phyloP scores from a whole-genome alignment of 495 filamentous ascomycete genomes.

The Mytilinidion resinicola region DNA sequence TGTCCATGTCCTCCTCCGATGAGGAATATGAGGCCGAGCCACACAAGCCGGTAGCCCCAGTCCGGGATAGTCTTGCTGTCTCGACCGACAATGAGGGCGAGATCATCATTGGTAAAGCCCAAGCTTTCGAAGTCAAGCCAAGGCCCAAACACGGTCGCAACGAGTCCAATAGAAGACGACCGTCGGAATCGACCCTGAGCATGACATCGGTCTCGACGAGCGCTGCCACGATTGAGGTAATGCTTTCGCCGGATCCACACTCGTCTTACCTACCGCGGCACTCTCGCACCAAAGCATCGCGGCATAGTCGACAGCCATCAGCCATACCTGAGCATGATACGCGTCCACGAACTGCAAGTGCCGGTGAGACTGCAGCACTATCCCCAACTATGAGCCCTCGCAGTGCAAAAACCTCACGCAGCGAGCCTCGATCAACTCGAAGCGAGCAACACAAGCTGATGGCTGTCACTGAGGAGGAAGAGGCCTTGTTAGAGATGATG shows the following conservation, averaged over 20 bases:
- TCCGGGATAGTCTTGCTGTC: conserved; percentile 4
- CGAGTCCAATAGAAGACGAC: neutral
- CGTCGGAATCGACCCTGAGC: conserved; percentile 15
- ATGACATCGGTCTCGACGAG: conserved; percentile 20
- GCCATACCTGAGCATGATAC: conserved; percentile 22
- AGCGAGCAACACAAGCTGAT: conserved; percentile 52
- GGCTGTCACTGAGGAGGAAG: conserved; percentile 80
- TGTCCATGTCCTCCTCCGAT: conserved; percentile 53
- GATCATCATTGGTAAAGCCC: conserved; percentile 27
- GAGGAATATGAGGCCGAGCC: conserved; percentile 44
- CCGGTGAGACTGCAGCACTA: conserved; percentile 2
- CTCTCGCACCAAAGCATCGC: conserved; percentile 12
- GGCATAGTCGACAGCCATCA: conserved; percentile 23
- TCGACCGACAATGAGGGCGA: conserved; percentile 12
- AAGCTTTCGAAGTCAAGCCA: conserved; percentile 27
- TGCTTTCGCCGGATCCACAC: conserved; percentile 23
- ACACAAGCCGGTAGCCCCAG: conserved; percentile 1
- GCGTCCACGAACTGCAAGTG: conserved; percentile 6
- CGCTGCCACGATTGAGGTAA: conserved; percentile 25
- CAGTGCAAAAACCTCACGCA: conserved; percentile 13
- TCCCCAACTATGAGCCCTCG: conserved; percentile 10
- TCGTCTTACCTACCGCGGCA: conserved; percentile 5
- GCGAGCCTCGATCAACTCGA: conserved; percentile 14
- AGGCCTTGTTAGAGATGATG: conserved; percentile 75
- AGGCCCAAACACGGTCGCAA: neutral